Base-by-base conservation (phyloP, 306 rosid genomes). In the Albizia julibrissin region DNA sequence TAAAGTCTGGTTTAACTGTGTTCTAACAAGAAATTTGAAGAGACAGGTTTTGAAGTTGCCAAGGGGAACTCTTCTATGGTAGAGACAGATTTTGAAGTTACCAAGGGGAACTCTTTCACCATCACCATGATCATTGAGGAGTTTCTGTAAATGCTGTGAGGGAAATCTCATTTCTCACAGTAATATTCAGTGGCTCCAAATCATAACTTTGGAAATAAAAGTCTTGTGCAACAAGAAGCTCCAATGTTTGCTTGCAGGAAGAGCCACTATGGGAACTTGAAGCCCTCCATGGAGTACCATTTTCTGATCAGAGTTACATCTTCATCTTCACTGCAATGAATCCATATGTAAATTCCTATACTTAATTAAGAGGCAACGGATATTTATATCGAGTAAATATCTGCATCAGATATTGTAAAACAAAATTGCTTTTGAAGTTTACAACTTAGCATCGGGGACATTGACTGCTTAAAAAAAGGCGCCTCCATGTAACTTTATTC, bases 41-140 rank as follows among this genome's bases (percentile, higher is more conserved):
- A 21, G 50, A 29, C 69, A 12, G 24, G 46, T 72, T 52, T 86
- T 83, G 87, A 83, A 86, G 87, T 86, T 80, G 74, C 8, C 24
- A 67, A 67, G 87, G 87, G 89, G 87, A 86, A 86, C 89, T 83
- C 85, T 83, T 76, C 69, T 74, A 72, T 59, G 26, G 67, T 47
- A 16, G 77, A 42, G 75, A 73, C 62, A n/a, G 31, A 39, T 72
- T 50, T 86, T 83, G 87, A 83, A 86, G 87, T 86, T 80, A 70
- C 8, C 31, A 67, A 68, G 89, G 87, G 89, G 85, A 86, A 86
- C 52, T 46, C 76, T 81, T 66, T 29, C 16, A 52, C 76, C 59
- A n/a, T 50, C 44, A 50, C 44, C 59, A 66, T 49, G 11, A 7
- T 71, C 74, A 61, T 34, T 37, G 39, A 74, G 16, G 13, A 12